Evolutionary conservation across 208 protist species (phyloP).

Genomic region (Crithidia mellificae): DNA sequence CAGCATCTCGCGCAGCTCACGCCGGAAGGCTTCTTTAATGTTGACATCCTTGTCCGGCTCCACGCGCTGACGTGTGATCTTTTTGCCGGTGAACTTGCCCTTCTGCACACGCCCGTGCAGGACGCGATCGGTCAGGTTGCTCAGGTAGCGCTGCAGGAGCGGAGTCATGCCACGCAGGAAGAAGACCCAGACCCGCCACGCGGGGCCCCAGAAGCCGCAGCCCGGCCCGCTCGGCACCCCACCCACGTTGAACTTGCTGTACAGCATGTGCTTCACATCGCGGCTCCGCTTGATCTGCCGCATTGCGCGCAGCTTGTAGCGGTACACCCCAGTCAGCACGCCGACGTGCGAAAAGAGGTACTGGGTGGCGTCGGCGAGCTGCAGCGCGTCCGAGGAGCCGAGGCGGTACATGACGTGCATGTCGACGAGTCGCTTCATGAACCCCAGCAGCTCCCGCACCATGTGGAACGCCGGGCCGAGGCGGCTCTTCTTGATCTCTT

Average conservation of each 20-base stretch:
- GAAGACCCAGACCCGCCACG: slow-evolving; percentile 99
- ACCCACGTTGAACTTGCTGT: slow-evolving; percentile 99
- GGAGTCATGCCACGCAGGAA: slow-evolving; percentile 99
- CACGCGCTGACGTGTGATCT: slow-evolving; percentile 99
- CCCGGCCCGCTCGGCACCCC: slow-evolving; percentile 98
- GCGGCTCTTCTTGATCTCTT: slow-evolving; percentile 99
- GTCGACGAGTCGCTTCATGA: slow-evolving; percentile 99
- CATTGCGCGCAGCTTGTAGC: slow-evolving; percentile 99
- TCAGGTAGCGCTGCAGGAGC: slow-evolving; percentile 99
- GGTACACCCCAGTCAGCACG: slow-evolving; percentile 99
- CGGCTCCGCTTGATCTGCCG: slow-evolving; percentile 99
- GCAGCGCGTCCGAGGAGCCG: slow-evolving; percentile 98
- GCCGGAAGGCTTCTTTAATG: slow-evolving; percentile 98
- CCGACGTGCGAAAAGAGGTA: slow-evolving; percentile 99
- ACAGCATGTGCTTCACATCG: slow-evolving; percentile 99
- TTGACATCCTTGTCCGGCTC: slow-evolving; percentile 99
- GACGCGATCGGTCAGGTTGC: slow-evolving; percentile 99
- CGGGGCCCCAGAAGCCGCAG: slow-evolving; percentile 99
- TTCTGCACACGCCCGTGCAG: slow-evolving; percentile 98
- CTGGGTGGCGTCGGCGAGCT: slow-evolving; percentile 99
- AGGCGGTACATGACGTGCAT: slow-evolving; percentile 99
- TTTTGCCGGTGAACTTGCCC: slow-evolving; percentile 97
- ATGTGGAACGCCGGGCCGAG: slow-evolving; percentile 99
- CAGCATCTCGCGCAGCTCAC: slow-evolving; percentile 99
- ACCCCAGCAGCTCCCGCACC: slow-evolving; percentile 98